phyloP scores from a whole-genome alignment of 306 rosid genomes.

The Cucurbita moschata region DNA sequence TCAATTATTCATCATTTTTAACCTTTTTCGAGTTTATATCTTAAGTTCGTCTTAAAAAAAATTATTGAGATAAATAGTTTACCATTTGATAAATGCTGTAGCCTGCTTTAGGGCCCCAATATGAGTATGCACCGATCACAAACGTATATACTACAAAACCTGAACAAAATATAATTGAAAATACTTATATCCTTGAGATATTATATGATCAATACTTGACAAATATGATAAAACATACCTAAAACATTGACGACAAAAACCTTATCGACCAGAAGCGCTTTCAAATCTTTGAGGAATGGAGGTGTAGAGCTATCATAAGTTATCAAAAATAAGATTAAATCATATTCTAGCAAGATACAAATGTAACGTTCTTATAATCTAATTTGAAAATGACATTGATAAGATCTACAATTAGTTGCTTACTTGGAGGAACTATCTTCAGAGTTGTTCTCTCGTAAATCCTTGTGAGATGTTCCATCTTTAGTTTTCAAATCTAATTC shows the following conservation, averaged over 20 bases:
- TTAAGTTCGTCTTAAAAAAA: too few species aligned
- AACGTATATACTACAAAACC: slow-evolving; percentile 67
- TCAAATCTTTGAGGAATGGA: slow-evolving; percentile 44
- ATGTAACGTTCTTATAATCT: too few species aligned
- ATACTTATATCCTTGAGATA: neutral
- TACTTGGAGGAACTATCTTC: neutral
- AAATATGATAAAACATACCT: slow-evolving; percentile 30
- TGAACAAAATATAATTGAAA: slow-evolving; percentile 2
- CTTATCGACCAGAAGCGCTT: slow-evolving; percentile 45
- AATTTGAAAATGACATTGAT: too few species aligned
- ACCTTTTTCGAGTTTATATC: too few species aligned
- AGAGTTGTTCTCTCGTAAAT: neutral
- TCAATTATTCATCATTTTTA: too few species aligned
- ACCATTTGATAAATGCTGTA: slow-evolving; percentile 70
- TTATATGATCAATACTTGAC: neutral
- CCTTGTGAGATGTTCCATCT: neutral
- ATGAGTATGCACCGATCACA: slow-evolving; percentile 77
- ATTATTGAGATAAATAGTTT: slow-evolving; percentile 2
- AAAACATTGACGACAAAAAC: slow-evolving; percentile 56
- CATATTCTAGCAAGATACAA: neutral
- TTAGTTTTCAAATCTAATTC: neutral
- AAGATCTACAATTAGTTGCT: neutral
- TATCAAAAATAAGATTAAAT: neutral
- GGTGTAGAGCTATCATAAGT: neutral
- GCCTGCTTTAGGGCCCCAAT: slow-evolving; percentile 92